Conservation (phyloP, 108 stramenopile genomes). For the Nitzschia sp. region DNA sequence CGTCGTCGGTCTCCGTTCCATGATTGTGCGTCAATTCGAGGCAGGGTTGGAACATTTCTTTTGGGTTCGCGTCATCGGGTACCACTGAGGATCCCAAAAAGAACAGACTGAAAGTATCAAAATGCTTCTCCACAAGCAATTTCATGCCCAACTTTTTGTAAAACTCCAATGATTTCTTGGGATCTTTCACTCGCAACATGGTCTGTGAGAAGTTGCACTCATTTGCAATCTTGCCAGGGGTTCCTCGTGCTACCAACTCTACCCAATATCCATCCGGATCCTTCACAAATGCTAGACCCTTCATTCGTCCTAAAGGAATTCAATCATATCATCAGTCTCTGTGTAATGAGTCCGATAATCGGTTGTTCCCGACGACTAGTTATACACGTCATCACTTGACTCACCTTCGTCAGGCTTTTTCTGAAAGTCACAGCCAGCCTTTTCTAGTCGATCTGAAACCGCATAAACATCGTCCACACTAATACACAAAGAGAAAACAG, state of each 20-base stretch:
- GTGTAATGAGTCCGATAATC: no score
- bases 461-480: conserved; percentile 84
- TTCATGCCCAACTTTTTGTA: conserved; percentile 90
- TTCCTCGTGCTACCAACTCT: conserved; percentile 71
- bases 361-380: no score
- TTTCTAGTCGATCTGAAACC: conserved; percentile 75
- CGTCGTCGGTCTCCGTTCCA: conserved; percentile 85
- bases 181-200: conserved; percentile 97
- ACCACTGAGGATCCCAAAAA: conserved; percentile 84
- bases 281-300: conserved; percentile 91
- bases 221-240: conserved; percentile 43
- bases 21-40: conserved; percentile 96
- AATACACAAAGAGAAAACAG: conserved; percentile 1
- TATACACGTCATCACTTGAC: neutral
- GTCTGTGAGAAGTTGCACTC: conserved; percentile 91
- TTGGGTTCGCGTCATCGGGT: conserved; percentile 38
- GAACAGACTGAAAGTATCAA: conserved; percentile 90
- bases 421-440: conserved; percentile 84
- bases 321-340: no score
- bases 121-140: conserved; percentile 77
- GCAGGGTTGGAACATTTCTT: conserved; percentile 68
- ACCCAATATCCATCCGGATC: conserved; percentile 92
- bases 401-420: conserved; percentile 93
- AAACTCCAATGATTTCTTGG: conserved; percentile 81
- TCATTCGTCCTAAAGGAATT: conserved; percentile 58